Evolutionary conservation across 2,329 filamentous ascomycete species (phyloP).

Genomic region (Tolypocladium paradoxum): DNA sequence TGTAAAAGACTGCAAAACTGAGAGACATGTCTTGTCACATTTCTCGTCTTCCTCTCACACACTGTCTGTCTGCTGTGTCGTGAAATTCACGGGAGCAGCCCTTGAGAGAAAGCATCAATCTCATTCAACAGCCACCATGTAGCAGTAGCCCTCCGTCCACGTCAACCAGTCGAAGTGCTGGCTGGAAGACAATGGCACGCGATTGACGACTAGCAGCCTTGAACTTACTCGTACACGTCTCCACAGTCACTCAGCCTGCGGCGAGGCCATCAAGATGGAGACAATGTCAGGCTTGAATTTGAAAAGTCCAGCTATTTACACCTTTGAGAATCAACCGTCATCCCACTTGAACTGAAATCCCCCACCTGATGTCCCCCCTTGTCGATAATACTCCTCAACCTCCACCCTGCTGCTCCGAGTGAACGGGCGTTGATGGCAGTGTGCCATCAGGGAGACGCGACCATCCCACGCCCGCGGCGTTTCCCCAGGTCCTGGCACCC

Average conservation of each 20-base stretch:
- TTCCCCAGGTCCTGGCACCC: not conserved
- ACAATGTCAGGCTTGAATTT: constrained; percentile 24
- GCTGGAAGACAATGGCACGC: too few species aligned
- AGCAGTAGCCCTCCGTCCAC: too few species aligned
- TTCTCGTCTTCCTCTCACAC: not conserved
- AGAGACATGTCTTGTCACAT: not conserved
- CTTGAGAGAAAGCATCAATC: not conserved
- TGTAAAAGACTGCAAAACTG: not conserved
- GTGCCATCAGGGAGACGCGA: constrained; percentile 26
- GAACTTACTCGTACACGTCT: not conserved
- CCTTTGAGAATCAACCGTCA: constrained; percentile 7
- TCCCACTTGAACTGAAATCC: constrained; percentile 15
- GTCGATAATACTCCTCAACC: not conserved
- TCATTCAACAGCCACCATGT: not conserved
- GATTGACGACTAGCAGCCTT: too few species aligned
- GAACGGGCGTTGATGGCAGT: constrained; percentile 11
- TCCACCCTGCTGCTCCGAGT: not conserved
- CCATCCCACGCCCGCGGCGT: constrained; percentile 31
- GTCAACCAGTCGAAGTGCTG: too few species aligned
- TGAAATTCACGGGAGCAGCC: not conserved
- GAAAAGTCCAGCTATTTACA: not conserved
- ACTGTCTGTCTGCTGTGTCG: not conserved
- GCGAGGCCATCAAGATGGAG: constrained; percentile 7
- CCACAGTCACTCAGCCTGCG: not conserved
- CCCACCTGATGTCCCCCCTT: not conserved